Base-by-base conservation (phyloP, 1,139 yeast genomes). In the Insectozyma bohioensis region DNA sequence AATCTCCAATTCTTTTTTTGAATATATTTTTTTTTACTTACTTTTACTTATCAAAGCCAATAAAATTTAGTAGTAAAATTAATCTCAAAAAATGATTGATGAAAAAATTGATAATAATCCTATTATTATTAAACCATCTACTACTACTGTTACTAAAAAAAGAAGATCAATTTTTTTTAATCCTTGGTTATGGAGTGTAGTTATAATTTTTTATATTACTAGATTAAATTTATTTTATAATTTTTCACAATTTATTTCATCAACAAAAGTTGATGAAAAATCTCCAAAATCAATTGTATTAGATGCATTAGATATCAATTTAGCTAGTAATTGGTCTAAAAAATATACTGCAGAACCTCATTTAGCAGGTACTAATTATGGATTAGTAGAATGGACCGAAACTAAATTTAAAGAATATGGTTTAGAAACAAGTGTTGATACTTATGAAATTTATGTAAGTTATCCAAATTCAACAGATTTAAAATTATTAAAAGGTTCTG, bases 321-420 rank as follows among this genome's bases (percentile, higher is more conserved):
- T 58, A 18, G 81, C 82, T 2, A 60, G 67, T 1, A 60, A 74
- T 33, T 77, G 83, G 83, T 62, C 75, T 3, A 47, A 66, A 37
- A 63, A 56, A 20, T 83, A 80, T 48, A 78, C 87, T 4, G 49
- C 68, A 10, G 75, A 71, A 32, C 75, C 84, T 2, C 95, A 85
- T 52, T 62, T 85, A 39, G 87, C 92, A 1, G 95, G 95, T 7
- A 74, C 80, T 24, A 80, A 80, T 49, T 58, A 63, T 35, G 77
- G 64, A 9, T 62, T 83, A 40, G 92, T 78, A 12, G 66, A 82
- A 33, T 85, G 82, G 74, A 83, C 94, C 6, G 61, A 64, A 26
- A 60, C 61, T 5, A 78, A 79, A 51, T 80, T 81, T 47, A 69
- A 65, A 36, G 83, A 80, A 43, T 82, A 65, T 42, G 85, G 83